Evolutionary conservation across 495 filamentous ascomycete genomes (phyloP).

Genomic region (Aspergillus incahuasiensis): DNA sequence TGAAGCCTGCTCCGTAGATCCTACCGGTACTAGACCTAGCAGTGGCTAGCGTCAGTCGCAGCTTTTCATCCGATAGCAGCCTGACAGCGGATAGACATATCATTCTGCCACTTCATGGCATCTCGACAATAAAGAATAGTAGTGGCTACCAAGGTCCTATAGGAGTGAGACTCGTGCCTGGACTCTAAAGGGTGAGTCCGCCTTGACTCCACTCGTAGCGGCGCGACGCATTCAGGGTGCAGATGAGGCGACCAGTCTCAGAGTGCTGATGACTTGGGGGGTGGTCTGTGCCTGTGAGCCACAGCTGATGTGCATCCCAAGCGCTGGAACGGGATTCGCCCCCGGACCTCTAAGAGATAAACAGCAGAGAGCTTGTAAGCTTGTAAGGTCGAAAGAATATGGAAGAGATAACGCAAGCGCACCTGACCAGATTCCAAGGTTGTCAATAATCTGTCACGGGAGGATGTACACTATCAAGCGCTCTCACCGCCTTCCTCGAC

Average conservation of each 20-base stretch:
- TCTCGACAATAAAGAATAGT: no score
- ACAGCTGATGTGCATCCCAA: neutral
- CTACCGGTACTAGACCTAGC: neutral
- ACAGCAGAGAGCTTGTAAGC: neutral
- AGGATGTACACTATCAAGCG: neutral
- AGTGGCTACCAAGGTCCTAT: neutral
- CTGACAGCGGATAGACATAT: neutral
- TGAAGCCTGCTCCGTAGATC: no score
- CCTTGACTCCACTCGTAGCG: neutral
- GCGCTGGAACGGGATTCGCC: neutral
- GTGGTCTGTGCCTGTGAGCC: neutral
- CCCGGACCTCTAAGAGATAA: neutral
- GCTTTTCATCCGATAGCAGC: neutral
- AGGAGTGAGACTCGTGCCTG: neutral
- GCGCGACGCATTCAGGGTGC: neutral
- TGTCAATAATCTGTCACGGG: neutral
- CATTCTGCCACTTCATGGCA: no score
- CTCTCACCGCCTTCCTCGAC: neutral
- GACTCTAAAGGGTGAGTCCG: neutral
- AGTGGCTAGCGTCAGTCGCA: neutral
- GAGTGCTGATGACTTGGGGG: neutral
- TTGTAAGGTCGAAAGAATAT: neutral
- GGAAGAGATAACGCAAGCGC: neutral
- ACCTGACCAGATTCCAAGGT: conserved; percentile 3
- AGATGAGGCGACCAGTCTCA: conserved; percentile 8